Evolutionary conservation across 1,139 yeast genomes (phyloP), one percentile per base, ranked within the genome.

Genomic region (Kodamaea fungicola): DNA sequence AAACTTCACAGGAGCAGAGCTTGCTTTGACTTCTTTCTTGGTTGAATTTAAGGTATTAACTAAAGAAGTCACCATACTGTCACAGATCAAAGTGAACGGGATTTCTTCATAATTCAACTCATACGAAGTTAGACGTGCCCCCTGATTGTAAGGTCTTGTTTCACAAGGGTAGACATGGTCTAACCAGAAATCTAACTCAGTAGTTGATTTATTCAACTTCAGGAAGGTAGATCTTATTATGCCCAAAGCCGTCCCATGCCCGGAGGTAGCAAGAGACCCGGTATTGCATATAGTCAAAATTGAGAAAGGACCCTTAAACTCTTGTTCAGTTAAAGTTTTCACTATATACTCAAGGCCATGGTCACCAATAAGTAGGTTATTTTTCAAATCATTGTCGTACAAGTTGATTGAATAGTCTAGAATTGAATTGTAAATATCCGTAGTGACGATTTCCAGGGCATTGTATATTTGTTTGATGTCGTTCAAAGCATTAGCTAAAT

Each of bases 61-160:
- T 42, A 89, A 70, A 26, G 94, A 82, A 0, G 96, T 78, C 1
- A 86, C 95, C 92, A 92, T 90, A 42, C 89, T 85, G 55, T 92
- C 98, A 22, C 96, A 85, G 42, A 92, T 78, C 45, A 92, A 69
- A 1, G 96, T 86, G 38, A 94, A 80, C 6, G 97, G 97, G 34
- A 92, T 87, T 23, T 76, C 57, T 45, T 92, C 97, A 50, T 86
- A 83, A 12, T 85, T 80, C 35, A 92, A 71, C 57, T 92, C 98
- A 57, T 81, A 92, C 0, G 97, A 89, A 1, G 97, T 92, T 45
- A 92, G 70, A 49, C 96, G 77, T 0, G 97, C 89, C 4, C 98
- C 98, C 62, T 92, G 97, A 58, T 90, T 89, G 59, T 92, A 92
- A 0, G 98, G 98, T 51, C 98, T 75, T 0, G 98, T 92, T 59